Base-by-base conservation (phyloP, 805 yeast genomes). In the Maudiozyma barnettii region DNA sequence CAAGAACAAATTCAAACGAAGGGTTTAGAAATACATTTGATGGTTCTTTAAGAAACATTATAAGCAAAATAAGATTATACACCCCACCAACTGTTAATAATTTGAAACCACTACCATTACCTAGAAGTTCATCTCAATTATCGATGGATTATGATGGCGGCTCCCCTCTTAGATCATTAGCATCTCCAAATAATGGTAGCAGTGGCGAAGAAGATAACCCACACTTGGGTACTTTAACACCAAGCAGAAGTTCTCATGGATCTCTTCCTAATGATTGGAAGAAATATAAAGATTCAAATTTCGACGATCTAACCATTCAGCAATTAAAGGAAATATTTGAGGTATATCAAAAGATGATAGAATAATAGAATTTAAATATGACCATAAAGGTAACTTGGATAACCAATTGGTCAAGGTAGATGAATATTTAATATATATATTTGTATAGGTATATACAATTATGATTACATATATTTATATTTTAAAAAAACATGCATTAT, bases 31-130 rank as follows among this genome's bases (percentile, higher is more conserved):
- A 58, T 19, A 55, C 60, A 6, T 53, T 63, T 39, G 67, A 63
- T 40, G 47, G 58, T 6, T 63, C 67, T 2, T 49, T 64, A 30
- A 58, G 58, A 43, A 60, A 58, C 37, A 55, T 63, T 12, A 47
- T 64, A 18, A 62, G 61, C 9, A 59, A 59, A 43, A 56, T 64
- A n/a, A 59, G 57, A 44, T 54, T 65, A 2, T 61, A 63, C 35
- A 56, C 64, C 8, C 64, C 66, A 18, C 61, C 66, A 10, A 51
- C 52, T 8, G 46, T 26, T 35, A 37, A 30, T 19, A 40, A 37
- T 1, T 45, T 48, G 41, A 53, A 53, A 40, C 51, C 52, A 22
- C 14, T 50, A 12, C 49, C 56, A 1, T 38, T 47, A 30, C 51
- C 57, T 2, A 53, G 52, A 45, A 54, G 56, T 39, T 39, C 47